Base-by-base conservation (phyloP, 331 rosid species). In the Ulmus americana region DNA sequence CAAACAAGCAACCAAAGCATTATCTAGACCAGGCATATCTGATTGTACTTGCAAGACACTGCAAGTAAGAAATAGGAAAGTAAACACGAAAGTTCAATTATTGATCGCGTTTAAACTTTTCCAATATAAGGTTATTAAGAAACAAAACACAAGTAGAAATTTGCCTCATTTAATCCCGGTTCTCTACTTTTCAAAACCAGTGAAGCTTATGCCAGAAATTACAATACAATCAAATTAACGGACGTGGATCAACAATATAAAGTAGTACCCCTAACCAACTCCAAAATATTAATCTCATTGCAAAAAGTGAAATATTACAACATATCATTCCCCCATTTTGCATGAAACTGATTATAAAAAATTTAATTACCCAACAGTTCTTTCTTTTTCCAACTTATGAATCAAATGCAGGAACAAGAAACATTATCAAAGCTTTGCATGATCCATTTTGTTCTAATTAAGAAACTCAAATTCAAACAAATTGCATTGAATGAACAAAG, bases 11-110 rank as follows among this genome's bases (percentile, higher is more conserved):
- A 85, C 89, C 64, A 92, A 76, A 15, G 80, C 69, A 55, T 51
- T 76, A 51, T 89, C 95, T 49, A 85, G 69, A 53, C 86, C 90
- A 57, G 95, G 95, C 61, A 82, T 78, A 64, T 86, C 86, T 14
- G 57, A 63, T 75, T 79, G 81, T 20, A 95, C 87, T 82, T 89
- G 97, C 56, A 92, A 79, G 20, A 80, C 91, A 80, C 97, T 92
- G 78, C 51, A 70, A 61, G n/a, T 40, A 67, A 65, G 15, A 22
- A 22, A 51, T 4, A 70, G 5, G 48, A 45, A 8, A 43, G 18
- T 18, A 16, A 41, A 59, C n/a, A 22, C 18, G 11, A 59, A 28
- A 59, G 15, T 20, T 18, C 18, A 1, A 44, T 60, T 43, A 39
- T 43, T 6, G 14, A 44, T 9, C 11, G 15, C 28, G 1, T 10